Evolutionary conservation across 345 rosid species (phyloP), one percentile per base, ranked within the genome.

Genomic region (Ceriops zippeliana): DNA sequence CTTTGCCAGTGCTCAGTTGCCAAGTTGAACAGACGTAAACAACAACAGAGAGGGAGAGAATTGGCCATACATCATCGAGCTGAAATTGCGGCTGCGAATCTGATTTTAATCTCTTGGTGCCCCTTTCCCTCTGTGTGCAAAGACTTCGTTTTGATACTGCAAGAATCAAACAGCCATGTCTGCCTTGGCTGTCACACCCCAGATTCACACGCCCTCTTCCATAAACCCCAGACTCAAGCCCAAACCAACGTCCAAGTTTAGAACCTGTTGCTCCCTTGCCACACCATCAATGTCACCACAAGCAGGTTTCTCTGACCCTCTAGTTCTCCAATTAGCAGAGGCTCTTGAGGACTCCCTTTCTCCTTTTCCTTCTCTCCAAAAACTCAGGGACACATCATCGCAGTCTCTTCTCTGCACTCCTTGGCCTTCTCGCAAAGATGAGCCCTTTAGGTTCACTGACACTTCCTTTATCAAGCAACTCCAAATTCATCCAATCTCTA

Each of bases 381-480:
- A 85, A 42, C 85, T 95, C 67, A 78, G 97, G 30, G 97, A 88
- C 67, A 66, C 68, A 47, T 90, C 92, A 54, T 83, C 97, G 1
- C 76, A 85, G 63, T 70, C 86, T 53, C 90, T 95, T 38, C 77
- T 95, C 67, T 84, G 91, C 1, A 91, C 91, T 4, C 85, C 88
- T 56, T 91, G 99, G 97, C 96, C 96, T 4, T 81, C 98, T 3
- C 88, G 89, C 52, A 91, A 73, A 77, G 97, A 88, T 76, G 99
- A 95, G 75, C 79, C 89, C 65, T 91, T 91, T 70, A 84, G 97
- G 52, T 91, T 91, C 82, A 95, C 97, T 5, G 97, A 95, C 58
- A 90, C 86, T 19, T 90, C 96, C 0, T 81, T 90, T 69, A 86
- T 95, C 74, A 85, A 75, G 60, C 76, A 70, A 24, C 86, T 93